phyloP scores from a whole-genome alignment of 495 filamentous ascomycete species.

The Terfezia boudieri region DNA sequence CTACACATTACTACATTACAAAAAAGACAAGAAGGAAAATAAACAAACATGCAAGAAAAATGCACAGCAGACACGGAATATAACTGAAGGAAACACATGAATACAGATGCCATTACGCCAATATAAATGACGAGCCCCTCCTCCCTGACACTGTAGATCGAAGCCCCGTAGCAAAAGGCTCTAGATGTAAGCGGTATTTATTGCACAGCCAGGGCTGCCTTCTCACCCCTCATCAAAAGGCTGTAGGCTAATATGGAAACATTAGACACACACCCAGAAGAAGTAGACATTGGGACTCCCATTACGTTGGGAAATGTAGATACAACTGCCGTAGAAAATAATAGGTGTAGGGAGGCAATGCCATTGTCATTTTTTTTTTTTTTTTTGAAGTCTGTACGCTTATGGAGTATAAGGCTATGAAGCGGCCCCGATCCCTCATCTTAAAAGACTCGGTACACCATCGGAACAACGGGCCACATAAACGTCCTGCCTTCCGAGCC shows the following conservation, averaged over 20 bases:
- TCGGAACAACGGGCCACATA: too few relatives aligned
- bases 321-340: slow-evolving; percentile 20
- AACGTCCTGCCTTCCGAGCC: too few relatives aligned
- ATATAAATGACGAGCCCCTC: neutral
- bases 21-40: neutral
- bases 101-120: neutral
- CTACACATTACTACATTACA: too few relatives aligned
- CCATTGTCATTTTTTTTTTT: slow-evolving; percentile 13
- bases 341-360: slow-evolving; percentile 13
- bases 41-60: neutral
- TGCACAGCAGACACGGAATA: too few relatives aligned
- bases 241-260: neutral
- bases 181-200: neutral
- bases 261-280: neutral
- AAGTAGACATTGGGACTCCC: neutral
- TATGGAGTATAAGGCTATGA: too few relatives aligned
- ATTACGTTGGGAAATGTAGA: slow-evolving; percentile 15
- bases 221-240: too few relatives aligned
- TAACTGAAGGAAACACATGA: neutral
- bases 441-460: too few relatives aligned
- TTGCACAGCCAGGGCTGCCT: neutral
- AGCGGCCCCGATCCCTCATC: too few relatives aligned
- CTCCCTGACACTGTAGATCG: neutral
- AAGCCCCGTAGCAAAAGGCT: neutral
- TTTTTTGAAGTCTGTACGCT: too few relatives aligned